Base-by-base conservation (phyloP, 805 yeast species). In the Saturnispora silvae region DNA sequence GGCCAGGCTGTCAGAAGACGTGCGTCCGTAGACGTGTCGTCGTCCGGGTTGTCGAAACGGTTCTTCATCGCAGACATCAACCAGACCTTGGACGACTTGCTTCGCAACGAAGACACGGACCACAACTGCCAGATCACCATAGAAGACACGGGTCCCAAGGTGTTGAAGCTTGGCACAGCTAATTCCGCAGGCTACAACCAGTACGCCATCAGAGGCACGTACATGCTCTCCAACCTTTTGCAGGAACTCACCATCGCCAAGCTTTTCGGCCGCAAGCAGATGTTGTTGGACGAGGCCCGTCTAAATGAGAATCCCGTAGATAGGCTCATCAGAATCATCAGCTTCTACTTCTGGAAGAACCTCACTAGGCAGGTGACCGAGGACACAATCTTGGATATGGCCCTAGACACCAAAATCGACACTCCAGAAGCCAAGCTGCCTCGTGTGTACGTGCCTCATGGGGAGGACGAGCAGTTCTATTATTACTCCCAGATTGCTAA, bases 231-330 rank as follows among this genome's bases (percentile, higher is more conserved):
- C 0, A 87, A 87, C 56, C 59, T 87, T 28, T 65, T 86, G 39
- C 96, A 86, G 60, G 96, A 86, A 57, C 65, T 86, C 45, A 84
- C 95, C 1, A 75, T 85, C 43, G 96, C 96, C 11, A 75, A 81
- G 52, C 64, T 81, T 40, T 72, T 77, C 54, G 95, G 95, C 7
- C 68, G 89, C 44, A 76, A 74, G 44, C 81, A 76, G 51, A 75
- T 85, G 66, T 65, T 82, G 34, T 59, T 86, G 42, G 95, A 85
- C 56, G 95, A 86, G 54, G 80, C 77, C 7, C 60, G 95, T 43
- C 66, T 87, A 40, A 81, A 75, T 53, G 96, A 86, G 57, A 84
- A 84, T 52, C 96, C 96, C 0, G 95, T 85, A 5, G 68, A 67
- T 38, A 66, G 96, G 41, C 66, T 86, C 55, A 66, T 72, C 26